Evolutionary conservation across 768 basidiomycete species (phyloP).

Genomic region (Mycena galopus): DNA sequence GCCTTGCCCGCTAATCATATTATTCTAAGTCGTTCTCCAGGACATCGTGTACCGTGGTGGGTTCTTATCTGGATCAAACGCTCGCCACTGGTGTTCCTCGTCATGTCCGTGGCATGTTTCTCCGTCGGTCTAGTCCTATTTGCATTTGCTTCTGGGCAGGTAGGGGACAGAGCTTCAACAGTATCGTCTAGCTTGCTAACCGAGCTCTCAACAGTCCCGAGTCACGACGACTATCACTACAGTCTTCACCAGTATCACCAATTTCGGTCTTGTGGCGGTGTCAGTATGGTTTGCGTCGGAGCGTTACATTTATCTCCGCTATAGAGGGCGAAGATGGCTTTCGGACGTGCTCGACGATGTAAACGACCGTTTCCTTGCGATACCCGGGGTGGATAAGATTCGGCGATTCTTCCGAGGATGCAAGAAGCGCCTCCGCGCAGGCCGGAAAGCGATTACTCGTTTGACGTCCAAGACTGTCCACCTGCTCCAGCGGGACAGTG

Average conservation of each 20-base stretch:
- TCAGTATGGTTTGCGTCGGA: slow-evolving; percentile 83
- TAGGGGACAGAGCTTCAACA: slow-evolving; percentile 43
- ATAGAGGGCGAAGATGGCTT: slow-evolving; percentile 79
- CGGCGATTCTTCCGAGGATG: slow-evolving; percentile 33
- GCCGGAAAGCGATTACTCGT: slow-evolving; percentile 36
- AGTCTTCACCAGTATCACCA: slow-evolving; percentile 77
- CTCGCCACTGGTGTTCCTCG: slow-evolving; percentile 85
- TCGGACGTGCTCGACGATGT: slow-evolving; percentile 68
- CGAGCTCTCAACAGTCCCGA: slow-evolving; percentile 54
- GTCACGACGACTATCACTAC: slow-evolving; percentile 85
- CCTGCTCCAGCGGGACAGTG: slow-evolving; percentile 38
- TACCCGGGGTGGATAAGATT: slow-evolving; percentile 44
- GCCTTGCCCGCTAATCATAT: slow-evolving; percentile 4
- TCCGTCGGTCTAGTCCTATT: slow-evolving; percentile 84
- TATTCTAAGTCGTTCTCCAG: slow-evolving; percentile 72
- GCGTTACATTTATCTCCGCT: slow-evolving; percentile 71
- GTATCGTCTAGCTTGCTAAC: background rate
- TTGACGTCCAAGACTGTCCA: slow-evolving; percentile 43
- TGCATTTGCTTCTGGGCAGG: slow-evolving; percentile 80
- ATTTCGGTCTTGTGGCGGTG: slow-evolving; percentile 77
- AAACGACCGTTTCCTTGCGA: slow-evolving; percentile 50
- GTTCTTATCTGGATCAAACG: slow-evolving; percentile 90
- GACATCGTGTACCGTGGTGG: slow-evolving; percentile 86
- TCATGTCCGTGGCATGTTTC: slow-evolving; percentile 87
- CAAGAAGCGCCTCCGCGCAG: slow-evolving; percentile 34